Evolutionary conservation across 1,139 yeast species (phyloP), one percentile per base, ranked within the genome.

Genomic region (Geotrichum bryndzae): DNA sequence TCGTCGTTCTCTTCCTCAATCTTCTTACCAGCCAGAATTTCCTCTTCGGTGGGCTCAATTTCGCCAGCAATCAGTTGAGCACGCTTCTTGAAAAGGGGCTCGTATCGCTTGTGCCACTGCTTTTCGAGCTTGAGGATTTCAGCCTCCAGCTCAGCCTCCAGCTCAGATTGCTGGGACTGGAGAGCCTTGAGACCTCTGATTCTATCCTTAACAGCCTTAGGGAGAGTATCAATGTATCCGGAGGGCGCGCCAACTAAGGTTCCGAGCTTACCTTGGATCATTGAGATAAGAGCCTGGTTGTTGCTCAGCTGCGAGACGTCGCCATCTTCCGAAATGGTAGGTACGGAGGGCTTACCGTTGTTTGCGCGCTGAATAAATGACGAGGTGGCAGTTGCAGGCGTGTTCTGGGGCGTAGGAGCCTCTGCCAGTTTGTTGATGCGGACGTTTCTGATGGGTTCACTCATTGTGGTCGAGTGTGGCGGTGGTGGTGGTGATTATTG

Each of bases 351-450:
- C 66, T 65, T 68, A 54, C 68, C 68, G 41, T 86, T 84, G 66
- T 85, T 84, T 31, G 76, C 76, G 35, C 74, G 65, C 81, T 82
- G 76, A 82, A 85, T 80, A 74, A 85, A 91, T 58, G 94, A 87
- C 65, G 85, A 86, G 27, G 48, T 50, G 53, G 88, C 89, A 38
- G 96, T 87, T 3, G 98, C 89, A 29, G 99, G 99, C 1, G 99
- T 94, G 80, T 94, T 94, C 74, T 95, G 99, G 13, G 99, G 99
- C 1, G 99, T 94, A 58, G 99, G 99, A 4, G 99, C 99, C 73
- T 87, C 86, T 68, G 96, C 88, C 69, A 91, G 85, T 73, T 89
- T 90, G 72, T 87, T 87, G 68, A 84, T 77, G 72, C 85, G 76
- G 78, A 81, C 73, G 70, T 70, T 76, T 77, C 84, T 84, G 73